phyloP scores from a whole-genome alignment of 768 basidiomycete genomes.

The Tylopilus sp. region DNA sequence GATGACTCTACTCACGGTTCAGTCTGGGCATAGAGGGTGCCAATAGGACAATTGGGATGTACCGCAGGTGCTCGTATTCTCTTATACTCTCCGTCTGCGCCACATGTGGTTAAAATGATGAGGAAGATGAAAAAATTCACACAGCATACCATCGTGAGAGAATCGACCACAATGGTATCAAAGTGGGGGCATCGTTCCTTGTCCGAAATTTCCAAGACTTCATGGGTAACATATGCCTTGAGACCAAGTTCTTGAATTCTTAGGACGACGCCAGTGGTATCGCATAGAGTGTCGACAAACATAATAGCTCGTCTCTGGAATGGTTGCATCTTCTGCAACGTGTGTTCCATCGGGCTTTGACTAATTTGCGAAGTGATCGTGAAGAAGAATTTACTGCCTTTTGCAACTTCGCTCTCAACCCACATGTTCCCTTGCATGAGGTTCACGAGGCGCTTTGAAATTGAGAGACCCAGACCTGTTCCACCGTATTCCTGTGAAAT shows the following conservation, averaged over 20 bases:
- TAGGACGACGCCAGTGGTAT: constrained; percentile 71
- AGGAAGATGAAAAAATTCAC: not conserved
- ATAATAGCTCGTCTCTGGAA: constrained; percentile 87
- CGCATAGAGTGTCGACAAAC: constrained; percentile 83
- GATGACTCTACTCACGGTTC: constrained; percentile 52
- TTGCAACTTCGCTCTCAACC: constrained; percentile 93
- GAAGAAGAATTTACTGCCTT: constrained; percentile 96
- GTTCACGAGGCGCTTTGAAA: constrained; percentile 93
- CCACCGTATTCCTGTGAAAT: constrained; percentile 85
- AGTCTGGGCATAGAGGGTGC: constrained; percentile 74
- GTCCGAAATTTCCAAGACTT: constrained; percentile 76
- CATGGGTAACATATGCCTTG: constrained; percentile 69
- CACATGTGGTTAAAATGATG: constrained; percentile 16
- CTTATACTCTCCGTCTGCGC: constrained; percentile 81
- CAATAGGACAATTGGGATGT: constrained; percentile 92
- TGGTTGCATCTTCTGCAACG: constrained; percentile 75
- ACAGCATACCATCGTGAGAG: constrained; percentile 69
- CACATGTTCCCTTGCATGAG: constrained; percentile 99
- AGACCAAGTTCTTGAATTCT: constrained; percentile 79
- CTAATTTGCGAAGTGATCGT: constrained; percentile 87
- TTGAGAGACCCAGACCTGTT: constrained; percentile 93
- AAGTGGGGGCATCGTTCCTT: constrained; percentile 83
- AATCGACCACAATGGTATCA: constrained; percentile 95
- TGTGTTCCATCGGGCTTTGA: constrained; percentile 68
- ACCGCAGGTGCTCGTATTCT: constrained; percentile 90